Conservation (phyloP, 768 basidiomycete species). For the Stropharia rugosoannulata region DNA sequence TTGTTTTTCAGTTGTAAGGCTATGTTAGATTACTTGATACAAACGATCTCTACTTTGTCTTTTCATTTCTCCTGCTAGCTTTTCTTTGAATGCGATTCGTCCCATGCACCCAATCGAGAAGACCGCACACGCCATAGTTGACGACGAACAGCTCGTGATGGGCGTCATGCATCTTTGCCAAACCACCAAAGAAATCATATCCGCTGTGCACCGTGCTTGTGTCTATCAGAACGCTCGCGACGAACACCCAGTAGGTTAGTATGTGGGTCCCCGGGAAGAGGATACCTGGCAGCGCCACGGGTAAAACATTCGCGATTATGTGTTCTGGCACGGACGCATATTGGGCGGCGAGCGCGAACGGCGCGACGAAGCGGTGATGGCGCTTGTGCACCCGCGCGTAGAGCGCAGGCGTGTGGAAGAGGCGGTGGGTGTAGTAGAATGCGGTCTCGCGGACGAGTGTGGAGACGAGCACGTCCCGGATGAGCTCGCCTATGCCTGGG, state of each 20-base stretch:
- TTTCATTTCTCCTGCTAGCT: too few species aligned
- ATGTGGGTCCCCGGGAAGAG: conserved; percentile 2
- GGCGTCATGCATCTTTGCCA: conserved; percentile 5
- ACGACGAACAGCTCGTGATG: conserved; percentile 3
- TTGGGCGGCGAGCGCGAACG: conserved; percentile 7
- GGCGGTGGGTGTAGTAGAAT: conserved; percentile 8
- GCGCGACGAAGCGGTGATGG: conserved; percentile 9
- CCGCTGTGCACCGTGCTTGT: conserved; percentile 9
- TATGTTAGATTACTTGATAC: too few species aligned
- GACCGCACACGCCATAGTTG: neutral
- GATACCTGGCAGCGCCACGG: conserved; percentile 1
- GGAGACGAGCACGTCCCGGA: neutral
- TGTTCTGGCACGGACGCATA: conserved; percentile 7
- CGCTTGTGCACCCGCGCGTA: conserved; percentile 9
- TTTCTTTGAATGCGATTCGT: neutral
- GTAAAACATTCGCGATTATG: conserved; percentile 4
- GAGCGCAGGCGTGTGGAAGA: conserved; percentile 1
- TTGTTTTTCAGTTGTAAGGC: too few species aligned
- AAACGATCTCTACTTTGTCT: too few species aligned
- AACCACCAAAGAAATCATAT: conserved; percentile 4
- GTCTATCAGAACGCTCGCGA: conserved; percentile 5
- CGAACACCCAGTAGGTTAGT: conserved; percentile 6
- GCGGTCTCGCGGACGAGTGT: conserved; percentile 2
- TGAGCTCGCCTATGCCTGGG: neutral
- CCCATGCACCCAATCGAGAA: conserved; percentile 5